Evolutionary conservation across 2,329 filamentous ascomycete genomes (phyloP), one percentile per base, ranked within the genome.

Genomic region (Bipolaris victoriae): DNA sequence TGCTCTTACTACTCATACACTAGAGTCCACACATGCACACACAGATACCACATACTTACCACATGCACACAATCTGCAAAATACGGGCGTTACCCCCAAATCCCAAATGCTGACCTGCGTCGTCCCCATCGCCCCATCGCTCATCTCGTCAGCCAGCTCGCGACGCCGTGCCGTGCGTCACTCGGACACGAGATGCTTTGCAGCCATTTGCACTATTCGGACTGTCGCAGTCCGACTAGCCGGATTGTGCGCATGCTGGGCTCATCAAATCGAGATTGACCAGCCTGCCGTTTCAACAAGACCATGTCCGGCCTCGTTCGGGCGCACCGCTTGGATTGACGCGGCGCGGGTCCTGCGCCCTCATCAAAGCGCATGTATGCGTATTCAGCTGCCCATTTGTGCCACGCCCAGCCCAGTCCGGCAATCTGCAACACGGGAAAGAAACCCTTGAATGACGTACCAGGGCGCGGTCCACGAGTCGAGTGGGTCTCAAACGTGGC

Each of bases 401-500:
- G 62, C 67, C 68, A 72, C 63, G 66, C 65, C 67, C 68, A 68
- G 66, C 65, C 67, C 68, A 68, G 60, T 66, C 65, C 67, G 64
- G 66, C 65, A 72, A 69, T 72, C 66, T 72, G 66, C 67, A 61
- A 68, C 68, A 64, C 69, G 69, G 70, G 65, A 73, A 72, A 54
- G 62, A 59, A 59, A 54, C 36, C 68, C 64, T 61, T 64, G 67
- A 54, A 76, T 76, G 73, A 76, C 73, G 73, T 75, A 72, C 62
- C 62, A 31, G 50, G 61, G 60, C 60, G 56, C 60, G 49, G 63
- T 63, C 72, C 71, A 74, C 71, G 71, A 75, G 69, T 73, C 60
- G 62, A 63, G 72, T 76, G 73, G 73, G 67, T 67, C 71, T 49
- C 58, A 51, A 73, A 72, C 70, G 70, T 76, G 73, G 71, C 73